Base-by-base conservation (phyloP, 1,284 basidiomycete species). In the Austroboletus novae-zelandiae region DNA sequence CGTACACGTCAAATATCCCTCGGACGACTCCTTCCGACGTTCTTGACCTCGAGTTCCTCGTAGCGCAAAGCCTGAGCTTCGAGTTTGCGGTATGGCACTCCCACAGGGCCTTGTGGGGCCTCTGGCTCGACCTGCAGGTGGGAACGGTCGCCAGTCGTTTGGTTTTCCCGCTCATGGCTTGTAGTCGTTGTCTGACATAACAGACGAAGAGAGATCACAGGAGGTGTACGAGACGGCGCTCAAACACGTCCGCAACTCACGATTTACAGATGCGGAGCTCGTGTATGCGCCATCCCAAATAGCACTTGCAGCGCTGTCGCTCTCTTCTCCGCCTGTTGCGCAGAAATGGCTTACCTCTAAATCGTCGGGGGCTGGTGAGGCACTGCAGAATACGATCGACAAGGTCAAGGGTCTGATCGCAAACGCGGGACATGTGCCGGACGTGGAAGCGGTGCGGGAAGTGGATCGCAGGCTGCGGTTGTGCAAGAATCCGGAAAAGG, bases 401-500 rank as follows among this genome's bases (percentile, higher is more conserved):
- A 65, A 73, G 18, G 78, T 95, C 54, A 78, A 81, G 57, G 60
- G 59, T 5, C 65, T 87, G 61, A 84, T 95, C 40, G 64, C 67
- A 9, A 62, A 72, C 15, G 67, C 78, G n/a, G 84, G 86, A n/a
- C 71, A 74, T 29, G 74, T 79, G 23, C 83, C 91, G 15, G 79
- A 90, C 53, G 77, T 94, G n/a, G 91, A 91, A 55, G 76, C 79
- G 34, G 91, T 96, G 17, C 87, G 89, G 31, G 86, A 90, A 61
- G 85, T 97, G 5, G 95, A 98, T 66, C 80, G 86, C 63, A 77
- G 91, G 42, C 72, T 98, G 41, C 87, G 83, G 62, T 63, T 87
- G 37, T 97, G 94, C 73, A 90, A 92, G 64, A 97, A 98, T 63
- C 94, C 95, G 8, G 93, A 94, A 69, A 96, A 94, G 66, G 84